Evolutionary conservation across 176 grass and related monocot species (phyloP).

Genomic region (Oryza punctata): DNA sequence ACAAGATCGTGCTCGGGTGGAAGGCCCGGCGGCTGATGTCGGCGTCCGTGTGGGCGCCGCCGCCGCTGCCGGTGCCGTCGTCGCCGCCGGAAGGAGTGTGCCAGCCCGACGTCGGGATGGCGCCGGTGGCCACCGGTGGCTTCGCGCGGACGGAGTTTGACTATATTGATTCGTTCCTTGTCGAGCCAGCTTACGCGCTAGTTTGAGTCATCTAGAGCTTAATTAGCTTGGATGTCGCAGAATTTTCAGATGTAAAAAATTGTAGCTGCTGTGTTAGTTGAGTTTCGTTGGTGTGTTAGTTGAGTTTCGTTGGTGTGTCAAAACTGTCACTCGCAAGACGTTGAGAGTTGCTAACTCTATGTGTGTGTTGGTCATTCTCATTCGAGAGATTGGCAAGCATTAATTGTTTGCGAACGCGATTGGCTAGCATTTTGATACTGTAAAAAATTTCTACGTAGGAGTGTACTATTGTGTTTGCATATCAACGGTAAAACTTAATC

Average conservation of each 20-base stretch:
- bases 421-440: background rate
- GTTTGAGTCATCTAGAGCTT: conserved; percentile 20
- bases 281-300: conserved; percentile 6
- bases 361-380: background rate
- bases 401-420: no score
- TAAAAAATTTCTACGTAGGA: background rate
- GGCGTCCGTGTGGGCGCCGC: conserved; percentile 63
- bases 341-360: background rate
- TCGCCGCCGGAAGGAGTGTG: conserved; percentile 3
- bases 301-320: conserved; percentile 3
- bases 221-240: background rate
- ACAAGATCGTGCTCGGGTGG: conserved; percentile 71
- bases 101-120: conserved; percentile 25
- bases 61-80: conserved; percentile 25
- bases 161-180: conserved; percentile 51
- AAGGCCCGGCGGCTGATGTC: conserved; percentile 57
- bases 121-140: conserved; percentile 13
- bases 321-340: conserved; percentile 14
- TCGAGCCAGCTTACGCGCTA: conserved; percentile 48
- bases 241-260: conserved; percentile 28
- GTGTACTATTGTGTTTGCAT: no score
- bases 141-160: conserved; percentile 43
- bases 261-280: background rate
- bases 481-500: background rate
- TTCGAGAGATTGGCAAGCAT: background rate